Evolutionary conservation across 371 early-diverging fungal genomes (phyloP), one percentile per base, ranked within the genome.

Genomic region (Dichotomocladium elegans): DNA sequence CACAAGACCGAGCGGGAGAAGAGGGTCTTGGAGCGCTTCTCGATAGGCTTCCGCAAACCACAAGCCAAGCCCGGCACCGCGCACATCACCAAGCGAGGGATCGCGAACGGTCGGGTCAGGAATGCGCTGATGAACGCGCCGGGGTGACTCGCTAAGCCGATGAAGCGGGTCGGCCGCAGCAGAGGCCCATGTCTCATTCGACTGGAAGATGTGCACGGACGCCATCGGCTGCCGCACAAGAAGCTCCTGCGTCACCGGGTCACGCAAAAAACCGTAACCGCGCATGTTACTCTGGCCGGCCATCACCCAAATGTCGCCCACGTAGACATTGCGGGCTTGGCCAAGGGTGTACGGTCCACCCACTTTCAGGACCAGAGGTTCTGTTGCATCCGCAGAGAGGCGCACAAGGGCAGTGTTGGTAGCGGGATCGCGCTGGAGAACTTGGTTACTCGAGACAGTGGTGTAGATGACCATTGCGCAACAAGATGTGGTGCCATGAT

Each of bases 261-360:
- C 37, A 15, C 21, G 37, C 37, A 37, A 17, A 37, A 55, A 70
- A 0, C 67, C 76, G 52, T 67, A 58, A 1, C 76, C 76, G 22
- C 76, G 61, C 76, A 75, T 75, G 45, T 75, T 75, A 31, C 76
- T 75, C 40, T 75, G 76, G 0, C 76, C 76, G 1, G 64, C 64
- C 66, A 75, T 61, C n/a, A 72, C 51, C 72, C 72, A 75, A 21
- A 75, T 30, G 44, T 75, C 76, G 12, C 76, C 76, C 1, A 75
- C 76, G 21, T 55, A 55, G 8, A 75, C 61, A 21, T 67, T 34
- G 5, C 31, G 17, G 0, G 57, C 61, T 3, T 58, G 37, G 14
- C 49, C 55, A 1, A 75, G 40, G 0, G 24, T 51, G 41, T 70
- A 72, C 4, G 76, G 76, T 2, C 75, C 75, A 3, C 75, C 75